Percentiles rank a stretch among this genome's conserved stretches.
These are phyloP conservation scores for Pisolithus thermaeus DNA, from an alignment of 1,284 basidiomycete genomes.

Conservation along the genomic window DNA sequence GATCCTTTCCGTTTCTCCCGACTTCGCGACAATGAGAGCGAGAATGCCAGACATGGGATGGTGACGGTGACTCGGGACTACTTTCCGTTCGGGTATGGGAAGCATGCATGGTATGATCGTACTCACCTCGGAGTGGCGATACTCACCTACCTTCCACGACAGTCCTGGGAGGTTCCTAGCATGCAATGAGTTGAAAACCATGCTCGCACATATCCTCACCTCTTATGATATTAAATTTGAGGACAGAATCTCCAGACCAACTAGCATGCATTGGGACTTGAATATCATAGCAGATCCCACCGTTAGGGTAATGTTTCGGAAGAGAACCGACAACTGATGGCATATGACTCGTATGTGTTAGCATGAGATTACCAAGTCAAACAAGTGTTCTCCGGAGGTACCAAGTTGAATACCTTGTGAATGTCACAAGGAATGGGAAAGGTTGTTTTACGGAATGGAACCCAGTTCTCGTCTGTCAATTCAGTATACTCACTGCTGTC, in stretches of 20 bases:
- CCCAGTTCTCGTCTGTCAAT: too few species aligned
- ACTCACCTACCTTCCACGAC: background rate
- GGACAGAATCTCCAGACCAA: background rate
- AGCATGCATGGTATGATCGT: constrained; percentile 12
- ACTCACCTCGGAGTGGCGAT: background rate
- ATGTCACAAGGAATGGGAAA: too few species aligned
- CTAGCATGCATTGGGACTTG: background rate
- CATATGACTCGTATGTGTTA: too few species aligned
- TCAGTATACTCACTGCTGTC: too few species aligned
- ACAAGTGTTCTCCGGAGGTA: too few species aligned
- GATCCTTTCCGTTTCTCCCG: constrained; percentile 30
- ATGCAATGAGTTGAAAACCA: constrained; percentile 6
- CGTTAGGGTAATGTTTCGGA: background rate
- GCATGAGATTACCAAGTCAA: too few species aligned
- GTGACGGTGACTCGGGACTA: constrained; percentile 13
- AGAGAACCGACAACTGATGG: background rate
- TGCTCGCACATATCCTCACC: constrained; percentile 6
- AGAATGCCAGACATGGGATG: constrained; percentile 14
- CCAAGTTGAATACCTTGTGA: too few species aligned
- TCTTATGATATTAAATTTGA: constrained; percentile 11
- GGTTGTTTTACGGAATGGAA: too few species aligned
- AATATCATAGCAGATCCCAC: background rate
- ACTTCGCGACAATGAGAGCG: constrained; percentile 10
- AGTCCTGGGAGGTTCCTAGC: constrained; percentile 12
- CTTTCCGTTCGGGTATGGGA: constrained; percentile 17